These are phyloP conservation scores for Boehmeria nivea DNA, from an alignment of 306 rosid species.

Conservation along the genomic window DNA sequence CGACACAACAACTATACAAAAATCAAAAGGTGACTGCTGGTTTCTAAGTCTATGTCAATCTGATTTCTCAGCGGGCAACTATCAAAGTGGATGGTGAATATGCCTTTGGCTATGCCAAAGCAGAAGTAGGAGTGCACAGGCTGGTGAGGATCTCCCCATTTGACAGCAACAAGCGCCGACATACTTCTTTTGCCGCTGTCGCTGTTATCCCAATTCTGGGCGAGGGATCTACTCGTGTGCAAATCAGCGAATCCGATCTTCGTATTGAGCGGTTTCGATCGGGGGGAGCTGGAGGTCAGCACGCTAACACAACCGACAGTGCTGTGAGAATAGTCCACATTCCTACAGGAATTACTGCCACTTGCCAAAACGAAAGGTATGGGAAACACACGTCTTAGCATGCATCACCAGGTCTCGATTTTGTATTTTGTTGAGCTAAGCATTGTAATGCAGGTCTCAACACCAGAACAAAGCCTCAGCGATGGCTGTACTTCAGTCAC, in stretches of 20 bases:
- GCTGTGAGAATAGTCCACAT: slow-evolving; percentile 85
- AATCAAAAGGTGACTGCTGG: slow-evolving; percentile 9
- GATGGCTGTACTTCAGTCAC: slow-evolving; percentile 87
- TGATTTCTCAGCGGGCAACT: slow-evolving; percentile 75
- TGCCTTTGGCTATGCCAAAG: slow-evolving; percentile 97
- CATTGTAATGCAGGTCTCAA: slow-evolving; percentile 60
- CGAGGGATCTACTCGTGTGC: slow-evolving; percentile 59
- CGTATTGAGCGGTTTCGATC: slow-evolving; percentile 86
- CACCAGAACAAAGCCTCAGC: slow-evolving; percentile 92
- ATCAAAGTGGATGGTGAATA: slow-evolving; percentile 88
- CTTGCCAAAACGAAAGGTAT: slow-evolving; percentile 95
- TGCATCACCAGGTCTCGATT: not conserved
- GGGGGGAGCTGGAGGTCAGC: slow-evolving; percentile 97
- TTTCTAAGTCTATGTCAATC: slow-evolving; percentile 25
- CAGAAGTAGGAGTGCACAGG: slow-evolving; percentile 97
- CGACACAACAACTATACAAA: no score
- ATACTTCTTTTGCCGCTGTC: slow-evolving; percentile 96
- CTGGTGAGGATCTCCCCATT: slow-evolving; percentile 94
- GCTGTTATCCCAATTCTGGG: slow-evolving; percentile 88
- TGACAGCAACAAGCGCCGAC: slow-evolving; percentile 86
- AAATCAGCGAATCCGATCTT: slow-evolving; percentile 88
- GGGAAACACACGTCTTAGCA: not conserved
- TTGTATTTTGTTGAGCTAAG: not conserved
- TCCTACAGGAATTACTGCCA: slow-evolving; percentile 89
- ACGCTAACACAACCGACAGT: slow-evolving; percentile 86